Percentiles rank a stretch among this genome's conserved stretches.
These are phyloP conservation scores for Scalesia atractyloides DNA, from an alignment of 129 eudicot genomes.

Conservation along the genomic window DNA sequence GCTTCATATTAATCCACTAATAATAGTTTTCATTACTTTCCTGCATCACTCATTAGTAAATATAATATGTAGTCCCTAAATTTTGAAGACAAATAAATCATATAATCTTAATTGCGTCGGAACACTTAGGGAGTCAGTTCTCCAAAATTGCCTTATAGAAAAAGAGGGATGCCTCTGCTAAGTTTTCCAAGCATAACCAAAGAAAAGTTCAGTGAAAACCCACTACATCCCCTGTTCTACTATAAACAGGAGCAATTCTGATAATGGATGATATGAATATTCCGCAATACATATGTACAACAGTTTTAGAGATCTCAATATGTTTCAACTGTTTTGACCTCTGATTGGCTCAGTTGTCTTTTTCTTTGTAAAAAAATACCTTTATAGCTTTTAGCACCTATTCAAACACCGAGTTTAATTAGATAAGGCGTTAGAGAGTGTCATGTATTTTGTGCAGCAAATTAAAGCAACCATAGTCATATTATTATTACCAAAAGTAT, in stretches of 20 bases:
- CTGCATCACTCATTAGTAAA: too few relatives aligned
- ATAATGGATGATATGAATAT: not conserved
- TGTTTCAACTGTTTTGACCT: not conserved
- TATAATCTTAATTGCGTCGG: too few relatives aligned
- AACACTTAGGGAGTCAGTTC: too few relatives aligned
- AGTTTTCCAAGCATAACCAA: too few relatives aligned
- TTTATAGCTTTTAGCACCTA: not conserved
- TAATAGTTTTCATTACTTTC: too few relatives aligned
- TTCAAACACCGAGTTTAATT: conserved; percentile 1
- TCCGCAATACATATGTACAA: not conserved
- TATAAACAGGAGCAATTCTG: not conserved
- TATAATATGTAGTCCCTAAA: too few relatives aligned
- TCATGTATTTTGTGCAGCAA: conserved; percentile 11
- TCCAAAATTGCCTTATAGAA: too few relatives aligned
- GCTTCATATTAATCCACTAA: too few relatives aligned
- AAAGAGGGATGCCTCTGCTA: too few relatives aligned
- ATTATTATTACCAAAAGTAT: not conserved
- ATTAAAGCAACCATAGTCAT: not conserved
- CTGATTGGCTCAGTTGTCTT: not conserved
- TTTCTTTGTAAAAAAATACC: not conserved
- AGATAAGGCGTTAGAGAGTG: not conserved
- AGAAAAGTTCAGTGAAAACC: too few relatives aligned
- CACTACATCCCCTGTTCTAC: not conserved
- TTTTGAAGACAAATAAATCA: too few relatives aligned
- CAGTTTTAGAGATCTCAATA: not conserved